These are phyloP conservation scores for Favolaschia claudopus DNA, from an alignment of 768 basidiomycete genomes.

Conservation along the genomic window DNA sequence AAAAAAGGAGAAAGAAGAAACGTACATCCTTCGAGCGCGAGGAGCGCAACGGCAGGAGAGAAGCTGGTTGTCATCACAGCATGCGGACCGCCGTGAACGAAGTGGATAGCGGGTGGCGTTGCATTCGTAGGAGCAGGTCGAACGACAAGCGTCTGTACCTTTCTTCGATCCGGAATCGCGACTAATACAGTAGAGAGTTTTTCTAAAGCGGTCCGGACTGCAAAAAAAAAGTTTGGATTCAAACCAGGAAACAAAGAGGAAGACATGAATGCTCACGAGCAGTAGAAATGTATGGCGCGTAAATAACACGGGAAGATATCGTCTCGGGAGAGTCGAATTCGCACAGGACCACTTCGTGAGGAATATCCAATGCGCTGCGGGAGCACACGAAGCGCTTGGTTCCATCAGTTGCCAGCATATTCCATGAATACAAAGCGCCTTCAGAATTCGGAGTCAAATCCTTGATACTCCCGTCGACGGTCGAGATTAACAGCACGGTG, in stretches of 20 bases:
- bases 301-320: conserved; percentile 49
- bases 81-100: conserved; percentile 74
- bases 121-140: conserved; percentile 33
- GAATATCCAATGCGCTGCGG: conserved; percentile 55
- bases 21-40: conserved; percentile 71
- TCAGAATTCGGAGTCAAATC: conserved; percentile 52
- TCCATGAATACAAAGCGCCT: conserved; percentile 56
- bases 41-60: conserved; percentile 47
- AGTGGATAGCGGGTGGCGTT: conserved; percentile 55
- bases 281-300: conserved; percentile 47
- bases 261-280: conserved; percentile 43
- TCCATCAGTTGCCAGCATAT: conserved; percentile 58
- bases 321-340: conserved; percentile 35
- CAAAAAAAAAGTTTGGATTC: not conserved
- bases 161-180: conserved; percentile 55
- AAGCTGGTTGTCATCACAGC: conserved; percentile 56
- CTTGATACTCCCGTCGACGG: conserved; percentile 46
- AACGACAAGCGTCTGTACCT: conserved; percentile 64
- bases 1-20: conserved; percentile 4
- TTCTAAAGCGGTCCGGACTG: conserved; percentile 53
- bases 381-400: conserved; percentile 50
- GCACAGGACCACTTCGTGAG: conserved; percentile 60
- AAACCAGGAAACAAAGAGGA: not conserved
- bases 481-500: conserved; percentile 56
- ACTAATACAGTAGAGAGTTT: conserved; percentile 52